Evolutionary conservation across 176 grass and related monocot genomes (phyloP), one percentile per base, ranked within the genome.

Genomic region (Eleusine coracana): DNA sequence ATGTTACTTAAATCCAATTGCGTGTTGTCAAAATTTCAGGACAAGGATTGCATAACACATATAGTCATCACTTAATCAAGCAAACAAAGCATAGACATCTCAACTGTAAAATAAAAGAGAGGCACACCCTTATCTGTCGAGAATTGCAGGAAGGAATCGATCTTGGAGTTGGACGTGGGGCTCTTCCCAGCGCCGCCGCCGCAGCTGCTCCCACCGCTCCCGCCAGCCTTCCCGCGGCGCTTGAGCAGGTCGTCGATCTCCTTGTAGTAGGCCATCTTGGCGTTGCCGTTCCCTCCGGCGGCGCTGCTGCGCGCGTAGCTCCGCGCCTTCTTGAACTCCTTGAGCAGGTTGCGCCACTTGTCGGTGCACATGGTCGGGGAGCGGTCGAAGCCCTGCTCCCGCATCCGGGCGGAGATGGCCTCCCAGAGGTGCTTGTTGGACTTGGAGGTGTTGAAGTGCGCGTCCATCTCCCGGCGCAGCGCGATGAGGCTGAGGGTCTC

Each of bases 341-440:
- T 99, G 48, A 96, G 89, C 9, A 99, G 78, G 86, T 96, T 99
- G 60, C 96, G 83, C 96, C 96, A 99, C 83, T 99, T 99, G 88
- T 94, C 93, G 5, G 93, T 99, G 85, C 96, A 99, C 93, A 99
- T 99, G 91, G 91, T 94, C 62, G 93, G 91, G 79, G 96, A 99
- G 25, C 96, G 91, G 42, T 99, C 93, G 73, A 89, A 99, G 42
- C 93, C 96, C 60, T 99, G 92, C 67, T 94, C 91, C 21, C 93
- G 86, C 96, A 99, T 94, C 91, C 89, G 95, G 50, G 87, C 45
- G 48, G 96, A 99, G 71, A 99, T 99, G 84, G 92, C 85, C 80
- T 96, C 96, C 96, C 96, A 99, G 76, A 99, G 88, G 84, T 99
- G 96, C 87, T 88, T 96, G 86, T 99, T 99, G 85, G 96, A 99